Conservation (phyloP, 176 grass and related monocot species). For the Carex pumila region DNA sequence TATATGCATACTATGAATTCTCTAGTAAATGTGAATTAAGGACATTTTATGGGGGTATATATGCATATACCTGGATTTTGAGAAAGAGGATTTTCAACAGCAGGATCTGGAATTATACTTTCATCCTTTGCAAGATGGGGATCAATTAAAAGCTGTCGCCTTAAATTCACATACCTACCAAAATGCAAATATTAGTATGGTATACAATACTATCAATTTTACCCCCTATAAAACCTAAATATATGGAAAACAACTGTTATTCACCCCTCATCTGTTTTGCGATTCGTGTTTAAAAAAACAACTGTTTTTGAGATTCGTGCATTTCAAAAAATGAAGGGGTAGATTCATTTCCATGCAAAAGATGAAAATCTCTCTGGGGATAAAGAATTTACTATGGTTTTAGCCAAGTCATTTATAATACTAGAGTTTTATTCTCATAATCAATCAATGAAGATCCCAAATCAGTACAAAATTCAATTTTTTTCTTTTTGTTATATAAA, state of each 20-base stretch:
- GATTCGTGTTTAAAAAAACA: too few relatives aligned
- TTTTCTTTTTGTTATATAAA: neutral
- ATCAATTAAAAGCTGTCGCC: conserved; percentile 62
- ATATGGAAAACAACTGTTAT: too few relatives aligned
- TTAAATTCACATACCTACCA: conserved; percentile 74
- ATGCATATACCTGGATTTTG: conserved; percentile 66
- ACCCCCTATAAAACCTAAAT: neutral
- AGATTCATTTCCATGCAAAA: too few relatives aligned
- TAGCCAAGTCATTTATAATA: neutral
- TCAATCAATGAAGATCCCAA: neutral
- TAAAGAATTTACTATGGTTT: neutral
- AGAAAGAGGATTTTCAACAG: conserved; percentile 79
- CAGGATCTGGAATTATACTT: conserved; percentile 32
- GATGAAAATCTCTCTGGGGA: too few relatives aligned
- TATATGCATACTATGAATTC: neutral
- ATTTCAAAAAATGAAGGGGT: too few relatives aligned
- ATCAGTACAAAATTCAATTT: neutral
- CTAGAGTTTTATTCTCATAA: neutral
- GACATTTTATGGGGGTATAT: neutral
- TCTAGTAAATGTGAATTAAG: neutral
- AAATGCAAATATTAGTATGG: neutral
- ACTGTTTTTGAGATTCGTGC: too few relatives aligned
- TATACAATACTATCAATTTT: neutral
- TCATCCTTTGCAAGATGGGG: conserved; percentile 92
- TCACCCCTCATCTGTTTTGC: too few relatives aligned